These are phyloP conservation scores for Debaryomyces subglobosus DNA, from an alignment of 1,139 yeast genomes.

Conservation along the genomic window DNA sequence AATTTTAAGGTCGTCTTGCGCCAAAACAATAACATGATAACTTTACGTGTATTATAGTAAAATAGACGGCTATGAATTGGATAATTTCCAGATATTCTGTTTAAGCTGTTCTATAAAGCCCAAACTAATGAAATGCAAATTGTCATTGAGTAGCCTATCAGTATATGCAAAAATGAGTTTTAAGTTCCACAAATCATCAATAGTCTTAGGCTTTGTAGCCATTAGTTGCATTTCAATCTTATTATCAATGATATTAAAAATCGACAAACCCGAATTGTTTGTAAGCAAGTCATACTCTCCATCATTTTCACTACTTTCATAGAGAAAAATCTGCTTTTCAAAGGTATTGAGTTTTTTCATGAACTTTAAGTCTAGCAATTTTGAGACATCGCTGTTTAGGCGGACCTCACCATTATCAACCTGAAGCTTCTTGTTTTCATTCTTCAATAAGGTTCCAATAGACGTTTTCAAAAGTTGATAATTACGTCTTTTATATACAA, in stretches of 20 bases:
- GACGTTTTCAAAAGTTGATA: conserved; percentile 44
- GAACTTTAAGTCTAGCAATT: conserved; percentile 25
- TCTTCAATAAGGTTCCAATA: conserved; percentile 38
- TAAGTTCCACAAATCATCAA: conserved; percentile 70
- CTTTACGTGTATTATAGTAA: not conserved
- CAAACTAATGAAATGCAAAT: conserved; percentile 44
- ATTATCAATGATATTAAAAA: conserved; percentile 57
- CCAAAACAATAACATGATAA: conserved; percentile 2
- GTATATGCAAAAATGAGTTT: conserved; percentile 65
- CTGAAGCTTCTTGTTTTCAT: conserved; percentile 35
- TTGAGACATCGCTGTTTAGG: conserved; percentile 28
- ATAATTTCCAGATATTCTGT: conserved; percentile 41
- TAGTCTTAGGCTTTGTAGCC: conserved; percentile 45
- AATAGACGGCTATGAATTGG: conserved; percentile 7
- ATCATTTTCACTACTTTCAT: conserved; percentile 26
- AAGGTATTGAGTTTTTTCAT: conserved; percentile 30
- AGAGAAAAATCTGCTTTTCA: conserved; percentile 40
- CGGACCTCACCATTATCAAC: conserved; percentile 32
- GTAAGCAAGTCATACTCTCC: conserved; percentile 19
- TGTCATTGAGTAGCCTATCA: conserved; percentile 41
- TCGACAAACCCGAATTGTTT: conserved; percentile 28
- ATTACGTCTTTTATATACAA: conserved; percentile 50
- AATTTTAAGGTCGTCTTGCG: conserved; percentile 1
- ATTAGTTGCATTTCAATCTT: conserved; percentile 53
- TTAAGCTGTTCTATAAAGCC: conserved; percentile 57